Base-by-base conservation (phyloP, 345 rosid species). In the Streptanthus diversifolius region DNA sequence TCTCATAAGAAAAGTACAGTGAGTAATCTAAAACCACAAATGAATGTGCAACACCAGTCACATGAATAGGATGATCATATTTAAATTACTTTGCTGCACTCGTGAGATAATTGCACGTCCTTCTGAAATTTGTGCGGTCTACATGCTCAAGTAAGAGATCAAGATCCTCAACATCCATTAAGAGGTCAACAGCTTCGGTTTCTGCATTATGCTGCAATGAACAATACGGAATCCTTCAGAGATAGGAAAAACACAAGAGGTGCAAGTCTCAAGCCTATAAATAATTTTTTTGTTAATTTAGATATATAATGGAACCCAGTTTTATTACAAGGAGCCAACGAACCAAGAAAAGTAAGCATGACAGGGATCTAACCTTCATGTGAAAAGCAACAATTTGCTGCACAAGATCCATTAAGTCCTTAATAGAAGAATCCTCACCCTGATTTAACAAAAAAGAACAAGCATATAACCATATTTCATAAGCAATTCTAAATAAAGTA, bases 121-220 rank as follows among this genome's bases (percentile, higher is more conserved):
- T 87, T 86, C 75, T 91, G 80, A 89, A 95, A 83, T 95, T 95
- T 57, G 93, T 75, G 7, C 62, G 56, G 74, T 95, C 99, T 15
- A 91, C 96, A 69, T 88, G 84, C 79, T 90, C 85, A 81, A 86
- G 75, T 72, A 91, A 80, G 64, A 87, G 87, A 70, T 88, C 89
- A 84, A 95, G 98, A 82, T 91, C 97, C 72, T 91, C 99, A 80
- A 95, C 99, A 86, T 95, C 99, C 96, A 95, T 95, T 68, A 95
- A 75, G 56, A 95, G 89, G 83, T 95, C 96, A 76, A 95, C 93
- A 74, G 98, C 99, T 81, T 95, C 99, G 8, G 99, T 95, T 84
- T 95, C 98, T 32, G 97, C 96, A 80, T 95, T 95, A 79, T 95
- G 96, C 97, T 95, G 86, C 77, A 78, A 52, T 18, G 47, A 71